Conservation (phyloP, 1,284 basidiomycete species). For the Kalmanozyma brasiliensis region DNA sequence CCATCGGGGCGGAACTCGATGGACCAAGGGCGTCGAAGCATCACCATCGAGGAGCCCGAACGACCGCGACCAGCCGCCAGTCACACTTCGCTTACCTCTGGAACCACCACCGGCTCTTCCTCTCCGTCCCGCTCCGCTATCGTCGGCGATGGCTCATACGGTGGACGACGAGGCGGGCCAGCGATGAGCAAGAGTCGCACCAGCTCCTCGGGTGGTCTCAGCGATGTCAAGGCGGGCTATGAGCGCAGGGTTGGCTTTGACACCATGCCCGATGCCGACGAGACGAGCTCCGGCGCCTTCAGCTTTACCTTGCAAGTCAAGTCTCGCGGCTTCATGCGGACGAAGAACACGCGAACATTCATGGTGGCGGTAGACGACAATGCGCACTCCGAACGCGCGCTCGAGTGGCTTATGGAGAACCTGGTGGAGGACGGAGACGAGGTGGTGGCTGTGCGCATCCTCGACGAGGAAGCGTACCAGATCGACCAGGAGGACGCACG, state of each 20-base stretch:
- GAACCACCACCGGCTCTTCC: conserved; percentile 14
- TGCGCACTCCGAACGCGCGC: conserved; percentile 58
- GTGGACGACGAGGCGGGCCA: conserved; percentile 43
- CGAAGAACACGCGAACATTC: conserved; percentile 85
- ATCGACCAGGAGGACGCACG: conserved; percentile 79
- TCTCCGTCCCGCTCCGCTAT: conserved; percentile 29
- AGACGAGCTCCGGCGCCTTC: conserved; percentile 56
- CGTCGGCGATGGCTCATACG: conserved; percentile 52
- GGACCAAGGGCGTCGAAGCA: conserved; percentile 31
- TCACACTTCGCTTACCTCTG: conserved; percentile 24
- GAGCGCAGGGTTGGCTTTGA: conserved; percentile 67
- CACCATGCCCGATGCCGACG: conserved; percentile 66
- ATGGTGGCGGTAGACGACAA: conserved; percentile 89
- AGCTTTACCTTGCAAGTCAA: conserved; percentile 76
- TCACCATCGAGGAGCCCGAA: conserved; percentile 50
- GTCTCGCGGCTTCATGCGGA: conserved; percentile 82
- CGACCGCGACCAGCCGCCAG: conserved; percentile 22
- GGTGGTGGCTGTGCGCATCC: conserved; percentile 87
- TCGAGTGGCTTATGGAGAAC: conserved; percentile 75
- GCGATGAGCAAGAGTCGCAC: conserved; percentile 43
- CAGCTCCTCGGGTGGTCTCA: conserved; percentile 46
- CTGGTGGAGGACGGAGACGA: conserved; percentile 94
- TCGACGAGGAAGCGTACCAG: conserved; percentile 80
- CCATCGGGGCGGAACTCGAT: conserved; percentile 28
- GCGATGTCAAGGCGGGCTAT: conserved; percentile 55